Percentiles rank a stretch among this genome's conserved stretches.
Conservation (phyloP, 768 basidiomycete genomes). For the Rickenella mellea region DNA sequence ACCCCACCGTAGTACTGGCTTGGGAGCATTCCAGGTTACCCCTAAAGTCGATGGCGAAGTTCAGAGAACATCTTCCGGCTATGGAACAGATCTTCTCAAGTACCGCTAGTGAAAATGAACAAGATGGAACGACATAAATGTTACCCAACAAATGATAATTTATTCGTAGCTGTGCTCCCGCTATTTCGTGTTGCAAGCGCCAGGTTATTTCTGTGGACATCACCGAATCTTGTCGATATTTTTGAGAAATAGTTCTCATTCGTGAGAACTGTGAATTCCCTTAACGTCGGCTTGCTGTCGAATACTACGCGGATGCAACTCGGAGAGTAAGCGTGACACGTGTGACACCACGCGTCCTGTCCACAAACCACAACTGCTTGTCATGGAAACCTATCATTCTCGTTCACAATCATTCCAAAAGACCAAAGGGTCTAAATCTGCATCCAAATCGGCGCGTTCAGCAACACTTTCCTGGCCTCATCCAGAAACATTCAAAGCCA, state of each 20-base stretch:
- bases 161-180: too few species aligned
- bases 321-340: too few species aligned
- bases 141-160: slow-evolving; percentile 5
- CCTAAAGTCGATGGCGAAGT: slow-evolving; percentile 80
- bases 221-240: too few species aligned
- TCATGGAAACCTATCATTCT: slow-evolving; percentile 45
- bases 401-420: slow-evolving; percentile 65
- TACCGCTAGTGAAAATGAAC: slow-evolving; percentile 38
- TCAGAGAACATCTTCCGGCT: slow-evolving; percentile 64
- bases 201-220: slow-evolving; percentile 4
- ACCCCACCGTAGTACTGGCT: slow-evolving; percentile 59
- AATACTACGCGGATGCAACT: too few species aligned
- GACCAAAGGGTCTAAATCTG: slow-evolving; percentile 43
- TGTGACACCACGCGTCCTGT: not conserved
- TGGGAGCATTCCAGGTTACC: slow-evolving; percentile 71
- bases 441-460: slow-evolving; percentile 33
- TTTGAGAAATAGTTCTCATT: too few species aligned
- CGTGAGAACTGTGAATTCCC: too few species aligned
- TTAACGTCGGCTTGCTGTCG: too few species aligned
- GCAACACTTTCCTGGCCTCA: slow-evolving; percentile 65
- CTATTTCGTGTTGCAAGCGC: slow-evolving; percentile 25
- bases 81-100: slow-evolving; percentile 57
- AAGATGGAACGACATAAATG: slow-evolving; percentile 12
- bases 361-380: too few species aligned
- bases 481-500: slow-evolving; percentile 51